Evolutionary conservation across 2,329 filamentous ascomycete genomes (phyloP), one percentile per base, ranked within the genome.

Genomic region (Fusarium sp.): DNA sequence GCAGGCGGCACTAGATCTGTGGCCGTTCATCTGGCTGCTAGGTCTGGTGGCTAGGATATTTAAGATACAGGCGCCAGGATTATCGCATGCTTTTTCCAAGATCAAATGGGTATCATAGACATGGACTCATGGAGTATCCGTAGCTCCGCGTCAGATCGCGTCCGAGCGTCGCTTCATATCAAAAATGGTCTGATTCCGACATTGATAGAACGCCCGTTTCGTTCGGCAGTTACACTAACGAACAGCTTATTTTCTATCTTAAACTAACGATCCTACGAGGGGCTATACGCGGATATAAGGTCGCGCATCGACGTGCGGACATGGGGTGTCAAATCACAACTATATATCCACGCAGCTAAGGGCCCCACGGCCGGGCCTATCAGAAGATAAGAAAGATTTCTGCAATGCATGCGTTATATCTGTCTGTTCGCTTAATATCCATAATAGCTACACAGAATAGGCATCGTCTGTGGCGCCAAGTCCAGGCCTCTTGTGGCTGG

Each of bases 281-380:
- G 34, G 10, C 12, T 23, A 25, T 27, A 27, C n/a, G 30, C 49
- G 67, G 63, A 42, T 56, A 51, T 62, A 63, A 50, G 25, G 10
- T 18, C 14, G 25, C 25, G 18, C 25, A 20, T 16, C 21, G 27
- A 28, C 41, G 23, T 43, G 8, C 16, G 34, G 34, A 18, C 18
- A n/a, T 12, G 34, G 18, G 18, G n/a, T n/a, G 64, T 68, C 65
- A 63, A 64, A 64, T 59, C 65, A 64, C 45, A 42, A 46, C 40
- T 25, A 32, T 41, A 43, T 64, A 43, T 51, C 63, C 63, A 50
- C 63, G 41, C 18, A 37, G 34, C 18, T 10, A 37, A 37, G 18
- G 18, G 18, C 34, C 18, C 18, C 18, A 37, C 34, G 34, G 6
- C 34, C 18, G 18, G 34, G 34, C 34, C 18, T 37, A n/a, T 37